Percentiles rank a stretch among this genome's conserved stretches.
Evolutionary conservation across 495 filamentous ascomycete species (phyloP).

Genomic region (Penicillium salamii): DNA sequence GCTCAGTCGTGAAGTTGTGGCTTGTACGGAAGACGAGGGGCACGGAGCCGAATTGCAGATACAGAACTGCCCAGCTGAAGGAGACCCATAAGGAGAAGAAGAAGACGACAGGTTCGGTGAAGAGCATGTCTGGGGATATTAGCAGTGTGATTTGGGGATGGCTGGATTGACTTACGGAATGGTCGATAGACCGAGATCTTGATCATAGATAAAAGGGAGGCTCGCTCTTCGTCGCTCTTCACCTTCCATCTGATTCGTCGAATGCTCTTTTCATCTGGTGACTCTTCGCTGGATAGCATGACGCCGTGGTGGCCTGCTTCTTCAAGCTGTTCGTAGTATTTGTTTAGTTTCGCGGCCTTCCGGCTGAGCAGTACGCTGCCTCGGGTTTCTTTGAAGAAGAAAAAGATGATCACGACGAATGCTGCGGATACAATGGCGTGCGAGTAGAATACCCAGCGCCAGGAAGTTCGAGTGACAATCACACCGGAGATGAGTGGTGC

Average conservation of each 20-base stretch:
- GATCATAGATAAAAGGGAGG: conserved; percentile 68
- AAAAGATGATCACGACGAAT: conserved; percentile 58
- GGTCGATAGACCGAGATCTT: conserved; percentile 70
- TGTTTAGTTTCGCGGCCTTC: conserved; percentile 71
- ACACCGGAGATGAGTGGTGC: conserved; percentile 73
- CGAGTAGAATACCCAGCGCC: conserved; percentile 91
- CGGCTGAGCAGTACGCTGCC: conserved; percentile 77
- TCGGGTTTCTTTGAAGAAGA: conserved; percentile 79
- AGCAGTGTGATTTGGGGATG: not conserved
- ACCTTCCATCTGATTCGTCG: conserved; percentile 81
- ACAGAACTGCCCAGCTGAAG: conserved; percentile 88
- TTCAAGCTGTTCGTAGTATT: conserved; percentile 76
- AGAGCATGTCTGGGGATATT: conserved; percentile 57
- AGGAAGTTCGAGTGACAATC: conserved; percentile 63
- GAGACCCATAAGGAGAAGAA: conserved; percentile 90
- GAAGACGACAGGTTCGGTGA: conserved; percentile 92
- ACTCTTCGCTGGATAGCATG: conserved; percentile 32
- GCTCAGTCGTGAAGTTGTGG: conserved; percentile 65
- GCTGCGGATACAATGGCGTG: conserved; percentile 69
- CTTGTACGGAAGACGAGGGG: conserved; percentile 72
- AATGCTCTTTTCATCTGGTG: conserved; percentile 31
- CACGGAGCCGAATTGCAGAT: conserved; percentile 76
- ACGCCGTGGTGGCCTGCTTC: conserved; percentile 63
- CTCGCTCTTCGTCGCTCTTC: conserved; percentile 76
- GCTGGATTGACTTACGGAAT: conserved; percentile 51